Evolutionary conservation across 495 filamentous ascomycete species (phyloP), one percentile per base, ranked within the genome.

Genomic region (Symbiotaphrina buchneri): DNA sequence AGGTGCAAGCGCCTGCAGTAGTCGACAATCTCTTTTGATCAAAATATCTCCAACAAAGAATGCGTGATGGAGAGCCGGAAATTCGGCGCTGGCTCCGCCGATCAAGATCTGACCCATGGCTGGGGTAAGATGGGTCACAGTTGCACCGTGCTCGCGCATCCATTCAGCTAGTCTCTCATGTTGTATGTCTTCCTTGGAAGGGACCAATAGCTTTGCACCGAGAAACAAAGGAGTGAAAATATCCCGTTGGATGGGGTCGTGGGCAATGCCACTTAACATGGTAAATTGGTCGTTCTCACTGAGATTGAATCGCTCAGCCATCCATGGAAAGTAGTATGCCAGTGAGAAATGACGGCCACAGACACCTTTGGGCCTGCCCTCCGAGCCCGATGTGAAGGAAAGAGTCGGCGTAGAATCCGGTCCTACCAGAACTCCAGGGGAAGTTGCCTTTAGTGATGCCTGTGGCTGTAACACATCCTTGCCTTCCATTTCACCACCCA

Each of bases 61-160:
- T 27, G 76, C 78, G 37, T 72, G 64, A 43, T 80, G 66, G 6
- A 97, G 63, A 14, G 61, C 53, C 6, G 79, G 72, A 46, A 92
- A 91, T 39, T 78, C 56, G 0, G 71, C 65, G 5, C 61, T 72
- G 5, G 81, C 77, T 39, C 79, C 81, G 22, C 85, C 87, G 18
- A 91, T 75, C 1, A 97, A 58, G 31, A 97, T 87, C 44, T 95
- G 84, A 30, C 85, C 85, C 84, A 95, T 81, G 22, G 84, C 87
- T 4, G 87, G 87, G 0, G 87, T 97, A 10, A 97, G 57, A 46
- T 94, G 87, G 3, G 83, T 85, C 21, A 87, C 72, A 10, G 79
- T 93, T 10, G 76, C 68, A 31, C 63, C 53, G 42, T 83, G 65
- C 32, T 77, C 64, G 28, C 59, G 60, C 71, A 94, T 84, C 87